phyloP scores from a whole-genome alignment of 1,284 basidiomycete species.

The Austropuccinia psidii region DNA sequence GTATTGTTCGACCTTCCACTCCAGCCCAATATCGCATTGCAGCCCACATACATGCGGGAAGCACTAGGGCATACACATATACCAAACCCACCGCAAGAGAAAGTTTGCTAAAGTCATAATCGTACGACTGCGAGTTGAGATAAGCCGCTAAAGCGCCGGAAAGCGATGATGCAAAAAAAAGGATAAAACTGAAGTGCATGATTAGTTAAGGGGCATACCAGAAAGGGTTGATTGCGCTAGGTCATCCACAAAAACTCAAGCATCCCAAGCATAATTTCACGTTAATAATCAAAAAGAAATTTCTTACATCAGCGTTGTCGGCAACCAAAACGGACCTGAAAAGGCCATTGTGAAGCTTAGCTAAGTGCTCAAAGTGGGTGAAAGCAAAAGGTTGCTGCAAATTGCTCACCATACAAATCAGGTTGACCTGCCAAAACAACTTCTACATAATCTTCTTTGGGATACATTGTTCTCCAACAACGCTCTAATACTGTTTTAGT shows the following conservation, averaged over 20 bases:
- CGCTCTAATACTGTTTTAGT: constrained; percentile 48
- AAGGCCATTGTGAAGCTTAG: background rate
- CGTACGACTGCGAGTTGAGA: constrained; percentile 59
- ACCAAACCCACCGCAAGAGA: constrained; percentile 72
- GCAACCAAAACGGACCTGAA: constrained; percentile 83
- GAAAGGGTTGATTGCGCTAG: no score
- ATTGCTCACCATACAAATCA: constrained; percentile 51
- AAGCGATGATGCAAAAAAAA: constrained; percentile 84
- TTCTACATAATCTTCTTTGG: constrained; percentile 50
- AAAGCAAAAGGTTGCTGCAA: no score
- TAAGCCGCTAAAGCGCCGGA: constrained; percentile 73
- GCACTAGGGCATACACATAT: constrained; percentile 71
- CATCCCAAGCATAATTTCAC: no score
- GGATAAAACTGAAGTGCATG: constrained; percentile 53
- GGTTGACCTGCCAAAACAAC: constrained; percentile 51
- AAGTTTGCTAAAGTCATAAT: constrained; percentile 75
- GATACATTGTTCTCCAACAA: constrained; percentile 49
- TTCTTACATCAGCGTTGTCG: constrained; percentile 67
- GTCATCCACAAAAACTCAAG: no score
- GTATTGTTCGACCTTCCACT: constrained; percentile 72
- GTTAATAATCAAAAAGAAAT: no score
- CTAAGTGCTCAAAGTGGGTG: background rate
- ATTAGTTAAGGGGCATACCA: no score
- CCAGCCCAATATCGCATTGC: constrained; percentile 67
- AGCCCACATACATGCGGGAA: constrained; percentile 71